phyloP scores from a whole-genome alignment of 257 asterid species.

The Solanum virginianum region DNA sequence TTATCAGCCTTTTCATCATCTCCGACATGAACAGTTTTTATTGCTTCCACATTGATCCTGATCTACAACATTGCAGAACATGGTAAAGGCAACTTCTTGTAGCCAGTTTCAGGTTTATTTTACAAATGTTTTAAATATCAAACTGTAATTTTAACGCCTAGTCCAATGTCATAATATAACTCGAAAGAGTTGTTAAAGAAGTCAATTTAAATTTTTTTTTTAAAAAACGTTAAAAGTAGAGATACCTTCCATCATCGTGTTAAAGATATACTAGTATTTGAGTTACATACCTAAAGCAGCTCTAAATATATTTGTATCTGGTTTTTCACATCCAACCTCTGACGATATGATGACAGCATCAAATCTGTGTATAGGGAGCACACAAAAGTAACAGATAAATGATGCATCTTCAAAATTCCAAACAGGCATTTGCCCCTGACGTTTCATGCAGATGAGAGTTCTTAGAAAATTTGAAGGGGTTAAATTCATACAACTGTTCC shows the following conservation, averaged over 20 bases:
- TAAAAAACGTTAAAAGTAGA: not conserved
- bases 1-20: conserved; percentile 76
- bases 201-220: not conserved
- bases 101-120: not conserved
- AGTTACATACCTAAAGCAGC: conserved; percentile 63
- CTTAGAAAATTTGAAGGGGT: not conserved
- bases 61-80: conserved; percentile 33
- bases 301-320: conserved; percentile 62
- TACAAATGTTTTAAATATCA: not conserved
- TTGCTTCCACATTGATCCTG: conserved; percentile 44
- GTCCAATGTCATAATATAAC: not conserved
- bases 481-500: not conserved
- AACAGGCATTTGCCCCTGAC: not conserved
- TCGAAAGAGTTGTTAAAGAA: not conserved
- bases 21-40: conserved; percentile 75
- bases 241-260: not conserved
- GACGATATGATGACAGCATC: conserved; percentile 90
- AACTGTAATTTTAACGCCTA: not conserved
- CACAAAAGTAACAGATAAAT: not conserved
- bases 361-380: conserved; percentile 33
- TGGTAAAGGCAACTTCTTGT: not conserved
- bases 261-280: not conserved
- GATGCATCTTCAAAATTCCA: not conserved
- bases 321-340: conserved; percentile 87
- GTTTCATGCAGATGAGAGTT: not conserved